Evolutionary conservation across 352 stramenopile species (phyloP), one percentile per base, ranked within the genome.

Genomic region (Phytophthora melonis): DNA sequence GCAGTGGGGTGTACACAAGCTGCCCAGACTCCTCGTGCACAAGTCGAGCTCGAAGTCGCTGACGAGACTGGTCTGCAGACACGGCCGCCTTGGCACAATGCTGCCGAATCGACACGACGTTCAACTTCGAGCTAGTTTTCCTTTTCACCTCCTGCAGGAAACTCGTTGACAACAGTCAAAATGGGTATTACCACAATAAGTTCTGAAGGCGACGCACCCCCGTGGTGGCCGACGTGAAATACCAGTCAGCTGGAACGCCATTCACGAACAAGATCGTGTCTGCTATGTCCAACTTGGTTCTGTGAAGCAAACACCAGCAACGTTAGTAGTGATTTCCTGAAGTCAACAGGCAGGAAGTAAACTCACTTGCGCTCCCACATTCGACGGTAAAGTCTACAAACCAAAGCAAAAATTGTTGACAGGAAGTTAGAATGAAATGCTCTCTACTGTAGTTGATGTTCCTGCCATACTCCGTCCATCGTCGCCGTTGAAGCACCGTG

Each of bases 311-410:
- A 63, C 11, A 39, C 5, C 18, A 50, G 30, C 5, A 6, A 50
- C 5, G 6, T 21, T 11, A n/a, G 43, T 34, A 34, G 30, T 9
- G 27, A 30, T n/a, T n/a, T 52, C 21, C 23, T 45, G 2, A 11
- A 18, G 41, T 30, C 21, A 56, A 14, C 27, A 58, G 2, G 5
- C 43, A 16, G 14, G n/a, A 13, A 58, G 3, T 5, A 27, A 39
- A 19, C 80, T 63, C 58, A 90, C 82, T 86, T 88, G 63, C 74
- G 80, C 56, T 93, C 83, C 77, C 82, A 93, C 5, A 93, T 72
- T 45, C 79, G 77, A 39, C 63, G 69, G 70, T 90, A 91, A 43
- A 93, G 60, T 36, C 85, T 92, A 36, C 1, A 60, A 9, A 56
- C n/a, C 18, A 7, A 8, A 32, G 19, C 27, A 59, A 11, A 11